Percentiles rank a stretch among this genome's conserved stretches.
These are phyloP conservation scores for Lipomyces yamadae DNA, from an alignment of 805 yeast genomes.

Conservation along the genomic window DNA sequence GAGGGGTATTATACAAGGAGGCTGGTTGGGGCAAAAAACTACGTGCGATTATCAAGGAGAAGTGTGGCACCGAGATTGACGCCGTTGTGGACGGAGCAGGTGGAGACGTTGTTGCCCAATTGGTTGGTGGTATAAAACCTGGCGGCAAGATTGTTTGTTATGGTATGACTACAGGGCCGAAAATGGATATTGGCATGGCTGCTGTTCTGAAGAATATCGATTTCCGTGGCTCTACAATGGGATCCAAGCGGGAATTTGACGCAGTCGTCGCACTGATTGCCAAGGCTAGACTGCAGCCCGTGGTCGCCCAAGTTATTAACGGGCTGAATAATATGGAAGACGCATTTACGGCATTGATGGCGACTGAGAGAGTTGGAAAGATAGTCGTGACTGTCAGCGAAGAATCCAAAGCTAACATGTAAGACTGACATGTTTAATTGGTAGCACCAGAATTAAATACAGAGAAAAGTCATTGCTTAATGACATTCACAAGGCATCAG, in stretches of 20 bases:
- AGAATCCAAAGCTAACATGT: slow-evolving; percentile 1
- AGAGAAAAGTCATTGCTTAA: neutral
- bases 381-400: slow-evolving; percentile 15
- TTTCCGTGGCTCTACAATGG: slow-evolving; percentile 33
- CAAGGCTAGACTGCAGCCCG: slow-evolving; percentile 19
- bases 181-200: slow-evolving; percentile 29
- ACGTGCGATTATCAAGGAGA: neutral
- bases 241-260: slow-evolving; percentile 21
- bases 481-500: neutral
- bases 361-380: slow-evolving; percentile 13
- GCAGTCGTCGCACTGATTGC: slow-evolving; percentile 25
- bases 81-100: slow-evolving; percentile 39
- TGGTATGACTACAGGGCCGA: slow-evolving; percentile 37
- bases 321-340: slow-evolving; percentile 29
- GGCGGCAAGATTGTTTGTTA: slow-evolving; percentile 35
- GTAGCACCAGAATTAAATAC: neutral
- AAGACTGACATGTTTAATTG: neutral
- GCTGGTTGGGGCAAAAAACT: slow-evolving; percentile 32
- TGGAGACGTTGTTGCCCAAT: slow-evolving; percentile 28
- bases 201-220: slow-evolving; percentile 34
- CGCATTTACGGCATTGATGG: slow-evolving; percentile 21
- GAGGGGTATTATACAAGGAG: slow-evolving; percentile 31
- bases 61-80: slow-evolving; percentile 26
- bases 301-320: slow-evolving; percentile 21
- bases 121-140: slow-evolving; percentile 17